Base-by-base conservation (phyloP, 1,139 yeast genomes). In the Taphrina confusa region DNA sequence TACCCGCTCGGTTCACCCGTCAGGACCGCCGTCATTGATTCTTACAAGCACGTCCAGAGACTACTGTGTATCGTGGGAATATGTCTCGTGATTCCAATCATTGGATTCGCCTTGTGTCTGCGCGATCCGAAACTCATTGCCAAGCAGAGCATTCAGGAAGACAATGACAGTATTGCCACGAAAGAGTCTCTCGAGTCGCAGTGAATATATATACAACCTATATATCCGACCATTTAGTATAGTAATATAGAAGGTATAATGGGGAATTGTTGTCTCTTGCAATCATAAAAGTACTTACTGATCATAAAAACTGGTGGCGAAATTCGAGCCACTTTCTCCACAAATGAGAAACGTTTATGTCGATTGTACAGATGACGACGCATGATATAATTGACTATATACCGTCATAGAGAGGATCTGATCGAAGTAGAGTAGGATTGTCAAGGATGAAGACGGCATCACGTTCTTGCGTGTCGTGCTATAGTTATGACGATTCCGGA, bases 1-100 rank as follows among this genome's bases (percentile, higher is more conserved):
- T 65, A 63, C 50, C 54, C 57, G 16, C 20, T 40, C 12, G 62
- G 61, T 37, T 60, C 67, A 1, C 63, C 61, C 14, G 39, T 62
- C 31, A 62, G 68, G 20, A 42, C 55, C 22, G 64, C 61, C 25
- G 60, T 66, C 31, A 51, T 58, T 12, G 44, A 30, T 14, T 65
- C 68, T 12, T 66, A 66, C 59, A 33, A 49, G 18, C 61, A 64
- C 33, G 67, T 66, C 18, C 91, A 85, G 72, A 76, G 76, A 68
- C 71, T 81, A 61, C 78, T 83, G 68, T 78, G 83, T 62, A 73
- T 82, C 57, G 78, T 81, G 28, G 88, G 87, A 12, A 69, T 84
- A 20, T 56, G 60, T 25, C 39, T 56, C 14, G 51, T 40, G 36
- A 23, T 56, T 2, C 60, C 60, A 6, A 27, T 56, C 34, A 39